Evolutionary conservation across 2,329 filamentous ascomycete genomes (phyloP), one percentile per base, ranked within the genome.

Genomic region (Drechslerella coelobrocha): DNA sequence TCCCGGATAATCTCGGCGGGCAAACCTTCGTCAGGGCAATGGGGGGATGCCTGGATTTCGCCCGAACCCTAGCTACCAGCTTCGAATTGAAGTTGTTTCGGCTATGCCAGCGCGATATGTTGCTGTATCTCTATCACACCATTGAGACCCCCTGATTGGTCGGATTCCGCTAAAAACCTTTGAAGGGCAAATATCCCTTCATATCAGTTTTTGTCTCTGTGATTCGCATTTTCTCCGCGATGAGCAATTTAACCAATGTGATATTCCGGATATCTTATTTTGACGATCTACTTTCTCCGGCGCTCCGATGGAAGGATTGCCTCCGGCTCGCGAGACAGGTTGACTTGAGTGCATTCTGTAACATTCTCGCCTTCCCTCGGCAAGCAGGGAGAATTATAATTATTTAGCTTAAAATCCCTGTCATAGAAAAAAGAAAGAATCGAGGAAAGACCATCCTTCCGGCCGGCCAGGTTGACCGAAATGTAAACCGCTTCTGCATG

Each of bases 341-440:
- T 29, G 56, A 47, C 56, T 61, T 23, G 10, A 45, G 41, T 4
- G 21, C 41, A 45, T 45, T 17, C 8, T 5, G 41, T 61, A 43
- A 61, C 47, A 51, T 23, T 45, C 65, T 68, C 62, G 62, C 62
- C 47, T 68, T 61, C 48, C 27, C 39, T 61, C 65, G 65, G 65
- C 57, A 45, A 45, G 41, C 41, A 69, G 63, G 56, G 50, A 61
- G 57, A 56, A 69, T 61, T 69, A 61, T 69, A 61, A 57, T 52
- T 48, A 6, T 61, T 62, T 61, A 62, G 51, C 61, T 62, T 61
- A 62, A 61, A 57, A 69, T 69, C 65, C 65, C 57, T 69, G 65
- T 48, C 53, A 23, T 23, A 39, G 26, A 45, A 53, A 48, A 48
- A 59, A 37, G 48, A 39, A 39, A 14, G 34, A 2, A 39, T 6